Evolutionary conservation across 2,329 filamentous ascomycete genomes (phyloP).

Genomic region (Diaporthe sp.): DNA sequence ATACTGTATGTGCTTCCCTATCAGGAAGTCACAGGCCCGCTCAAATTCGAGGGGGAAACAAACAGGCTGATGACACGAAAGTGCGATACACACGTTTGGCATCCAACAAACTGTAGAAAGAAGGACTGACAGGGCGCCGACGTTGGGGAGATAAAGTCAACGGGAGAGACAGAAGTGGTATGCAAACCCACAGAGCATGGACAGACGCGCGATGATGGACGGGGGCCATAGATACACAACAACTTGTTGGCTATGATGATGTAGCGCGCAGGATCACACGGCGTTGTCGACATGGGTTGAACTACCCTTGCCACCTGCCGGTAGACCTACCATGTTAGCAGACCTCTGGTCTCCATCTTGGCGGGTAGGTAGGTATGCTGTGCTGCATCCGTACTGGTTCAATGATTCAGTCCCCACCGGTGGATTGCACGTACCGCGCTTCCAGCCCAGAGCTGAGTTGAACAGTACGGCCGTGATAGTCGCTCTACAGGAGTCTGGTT

Average conservation of each 20-base stretch:
- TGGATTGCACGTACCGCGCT: not conserved
- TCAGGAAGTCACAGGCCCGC: not conserved
- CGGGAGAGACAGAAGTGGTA: not conserved
- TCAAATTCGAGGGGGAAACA: not conserved
- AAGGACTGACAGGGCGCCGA: not conserved
- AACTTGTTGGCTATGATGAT: not conserved
- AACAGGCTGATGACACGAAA: not conserved
- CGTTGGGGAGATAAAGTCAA: not conserved
- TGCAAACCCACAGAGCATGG: constrained; percentile 7
- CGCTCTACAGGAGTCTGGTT: too few relatives aligned
- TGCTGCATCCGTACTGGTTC: constrained; percentile 15
- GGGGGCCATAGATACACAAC: not conserved
- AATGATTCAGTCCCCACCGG: not conserved
- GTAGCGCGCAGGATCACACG: constrained; percentile 16
- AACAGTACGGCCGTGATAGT: constrained; percentile 5
- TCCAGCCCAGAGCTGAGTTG: not conserved
- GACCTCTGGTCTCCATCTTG: not conserved
- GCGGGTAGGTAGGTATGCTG: not conserved
- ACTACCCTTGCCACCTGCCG: constrained; percentile 12
- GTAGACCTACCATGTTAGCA: not conserved
- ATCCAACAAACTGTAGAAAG: not conserved
- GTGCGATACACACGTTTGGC: not conserved
- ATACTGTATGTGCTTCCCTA: not conserved
- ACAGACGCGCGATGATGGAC: not conserved
- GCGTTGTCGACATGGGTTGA: constrained; percentile 13